These are phyloP conservation scores for Symbiodinium pilosum DNA, from an alignment of 73 alveolate genomes.

Conservation along the genomic window DNA sequence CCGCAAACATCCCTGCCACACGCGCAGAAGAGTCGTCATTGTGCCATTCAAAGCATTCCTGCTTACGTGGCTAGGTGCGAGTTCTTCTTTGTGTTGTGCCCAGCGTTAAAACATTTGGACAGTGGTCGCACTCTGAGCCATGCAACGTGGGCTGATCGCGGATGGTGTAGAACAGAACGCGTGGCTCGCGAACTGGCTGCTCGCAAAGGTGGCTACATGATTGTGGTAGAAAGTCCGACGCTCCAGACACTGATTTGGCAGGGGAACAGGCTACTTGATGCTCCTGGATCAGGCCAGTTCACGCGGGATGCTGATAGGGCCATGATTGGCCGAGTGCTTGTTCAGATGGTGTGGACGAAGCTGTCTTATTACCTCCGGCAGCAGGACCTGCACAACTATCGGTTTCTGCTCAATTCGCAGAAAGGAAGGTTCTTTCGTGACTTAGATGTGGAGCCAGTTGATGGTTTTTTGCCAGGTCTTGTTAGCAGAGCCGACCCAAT, in stretches of 20 bases:
- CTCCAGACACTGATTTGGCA: not conserved
- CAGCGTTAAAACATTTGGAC: too few species aligned
- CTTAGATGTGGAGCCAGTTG: not conserved
- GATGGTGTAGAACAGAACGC: too few species aligned
- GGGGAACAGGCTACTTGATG: not conserved
- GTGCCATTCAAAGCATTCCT: too few species aligned
- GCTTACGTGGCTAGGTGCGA: too few species aligned
- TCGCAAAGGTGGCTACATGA: too few species aligned
- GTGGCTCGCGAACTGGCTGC: too few species aligned
- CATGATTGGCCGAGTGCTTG: not conserved
- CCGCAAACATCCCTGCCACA: too few species aligned
- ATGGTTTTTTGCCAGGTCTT: not conserved
- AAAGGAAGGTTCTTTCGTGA: not conserved
- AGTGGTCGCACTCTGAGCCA: too few species aligned
- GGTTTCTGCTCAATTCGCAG: not conserved
- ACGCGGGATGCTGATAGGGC: not conserved
- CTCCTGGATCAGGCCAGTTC: slow-evolving; percentile 14
- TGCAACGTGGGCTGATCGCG: too few species aligned
- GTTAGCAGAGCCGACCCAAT: not conserved
- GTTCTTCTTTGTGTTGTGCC: too few species aligned
- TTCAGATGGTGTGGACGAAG: slow-evolving; percentile 33
- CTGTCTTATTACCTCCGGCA: not conserved
- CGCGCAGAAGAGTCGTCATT: too few species aligned
- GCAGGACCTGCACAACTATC: not conserved
- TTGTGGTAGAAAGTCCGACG: too few species aligned